A percentile compares a stretch with the other conserved stretches of the same genome.
Evolutionary conservation across 495 filamentous ascomycete genomes (phyloP).

Genomic region (Trichocladium uniseriatum): DNA sequence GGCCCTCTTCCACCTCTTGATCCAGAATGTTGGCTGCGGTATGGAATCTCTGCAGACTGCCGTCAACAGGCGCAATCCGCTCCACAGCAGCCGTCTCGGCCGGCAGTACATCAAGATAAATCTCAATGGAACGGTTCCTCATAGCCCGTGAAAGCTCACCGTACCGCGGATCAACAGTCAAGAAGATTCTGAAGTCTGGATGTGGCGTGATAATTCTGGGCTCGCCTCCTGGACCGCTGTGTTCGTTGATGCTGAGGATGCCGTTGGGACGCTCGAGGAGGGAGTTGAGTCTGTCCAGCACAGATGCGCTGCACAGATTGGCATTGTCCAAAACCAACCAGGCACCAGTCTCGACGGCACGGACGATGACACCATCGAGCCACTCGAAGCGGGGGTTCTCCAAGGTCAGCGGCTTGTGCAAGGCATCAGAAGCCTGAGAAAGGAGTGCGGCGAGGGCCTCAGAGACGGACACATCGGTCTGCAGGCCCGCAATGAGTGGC

Average conservation of each 20-base stretch:
- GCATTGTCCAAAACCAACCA: constrained; percentile 97
- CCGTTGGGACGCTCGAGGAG: constrained; percentile 79
- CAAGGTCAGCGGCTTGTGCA: constrained; percentile 37
- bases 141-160: constrained; percentile 94
- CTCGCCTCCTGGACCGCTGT: constrained; percentile 71
- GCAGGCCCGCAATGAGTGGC: constrained; percentile 23
- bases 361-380: constrained; percentile 85
- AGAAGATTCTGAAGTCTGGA: constrained; percentile 80
- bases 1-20: constrained; percentile 9
- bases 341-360: constrained; percentile 73
- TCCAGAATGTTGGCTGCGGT: constrained; percentile 15
- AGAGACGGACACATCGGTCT: constrained; percentile 15
- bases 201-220: constrained; percentile 74
- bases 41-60: constrained; percentile 32
- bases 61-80: constrained; percentile 33
- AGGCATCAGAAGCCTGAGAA: constrained; percentile 27
- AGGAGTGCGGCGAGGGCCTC: constrained; percentile 24
- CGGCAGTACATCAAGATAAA: constrained; percentile 52
- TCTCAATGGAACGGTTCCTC: constrained; percentile 89
- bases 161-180: constrained; percentile 87
- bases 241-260: constrained; percentile 80
- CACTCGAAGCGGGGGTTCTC: constrained; percentile 83
- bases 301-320: constrained; percentile 89
- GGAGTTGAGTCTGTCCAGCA: constrained; percentile 90
- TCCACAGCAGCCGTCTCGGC: constrained; percentile 15